Base-by-base conservation (phyloP, 2,329 filamentous ascomycete genomes). In the Mollisia scopiformis region DNA sequence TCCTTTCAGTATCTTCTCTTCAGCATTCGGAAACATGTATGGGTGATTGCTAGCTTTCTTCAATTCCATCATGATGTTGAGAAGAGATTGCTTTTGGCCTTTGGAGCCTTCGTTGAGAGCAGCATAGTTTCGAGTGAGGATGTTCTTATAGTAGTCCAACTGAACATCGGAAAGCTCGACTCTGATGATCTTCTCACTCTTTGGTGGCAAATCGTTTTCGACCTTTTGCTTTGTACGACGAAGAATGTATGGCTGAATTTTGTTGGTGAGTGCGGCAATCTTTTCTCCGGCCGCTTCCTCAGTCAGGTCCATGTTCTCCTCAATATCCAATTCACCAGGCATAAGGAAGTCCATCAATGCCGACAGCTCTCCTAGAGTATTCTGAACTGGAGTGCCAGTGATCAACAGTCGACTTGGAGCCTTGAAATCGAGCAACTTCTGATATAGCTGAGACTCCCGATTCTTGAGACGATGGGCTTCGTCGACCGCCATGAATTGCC, bases 21-120 rank as follows among this genome's bases (percentile, higher is more conserved):
- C 95, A 2, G 93, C 94, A 64, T 93, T 93, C 2, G 91, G 90
- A 69, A 99, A 98, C 89, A 99, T 96, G 78, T 97, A 96, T 1
- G 95, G 94, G 73, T 99, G 95, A 72, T 99, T 99, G 78, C 94
- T 98, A 74, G 95, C 93, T 77, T 99, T 99, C 81, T 99, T 99
- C 71, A 99, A 77, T 76, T 99, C 95, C 95, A 99, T 99, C 87
- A 99, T 97, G 74, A 99, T 95, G 76, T 99, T 99, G 65, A 99
- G 80, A 14, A 99, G 79, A 0, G 94, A 98, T 68, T 96, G 94
- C 76, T 97, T 98, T 75, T 96, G 92, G 6, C 94, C 95, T 62
- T 87, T 92, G 47, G 89, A 88, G 49, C 93, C 94, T 72, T 97
- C 91, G 69, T 96, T 97, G 31, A 99, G 83, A 2, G 94, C 95